These are phyloP conservation scores for Cucurbita ficifolia DNA, from an alignment of 306 rosid genomes.

Conservation along the genomic window DNA sequence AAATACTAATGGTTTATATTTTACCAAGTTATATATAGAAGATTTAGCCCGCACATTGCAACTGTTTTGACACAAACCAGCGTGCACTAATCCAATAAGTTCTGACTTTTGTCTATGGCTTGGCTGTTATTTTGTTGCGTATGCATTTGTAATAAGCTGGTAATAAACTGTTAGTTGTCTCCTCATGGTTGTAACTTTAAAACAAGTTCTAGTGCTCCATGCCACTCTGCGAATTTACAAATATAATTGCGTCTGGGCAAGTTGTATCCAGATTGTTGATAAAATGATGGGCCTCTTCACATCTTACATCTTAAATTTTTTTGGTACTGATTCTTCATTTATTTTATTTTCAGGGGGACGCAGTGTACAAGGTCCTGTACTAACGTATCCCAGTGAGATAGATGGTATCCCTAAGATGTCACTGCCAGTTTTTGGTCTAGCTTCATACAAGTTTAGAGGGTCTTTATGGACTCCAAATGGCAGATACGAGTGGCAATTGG, in stretches of 20 bases:
- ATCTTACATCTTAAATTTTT: background rate
- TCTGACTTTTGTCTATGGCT: background rate
- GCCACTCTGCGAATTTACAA: background rate
- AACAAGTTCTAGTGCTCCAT: background rate
- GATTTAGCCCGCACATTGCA: background rate
- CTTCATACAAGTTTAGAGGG: conserved; percentile 83
- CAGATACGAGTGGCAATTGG: conserved; percentile 42
- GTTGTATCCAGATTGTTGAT: background rate
- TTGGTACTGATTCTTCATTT: background rate
- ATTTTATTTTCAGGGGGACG: conserved; percentile 34
- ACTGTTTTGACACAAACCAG: background rate
- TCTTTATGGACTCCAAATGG: conserved; percentile 73
- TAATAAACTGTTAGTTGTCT: background rate
- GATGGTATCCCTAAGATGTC: conserved; percentile 35
- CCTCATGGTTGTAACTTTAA: background rate
- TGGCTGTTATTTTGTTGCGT: background rate
- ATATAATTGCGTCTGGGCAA: background rate
- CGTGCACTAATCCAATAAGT: background rate
- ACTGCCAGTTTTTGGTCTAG: conserved; percentile 72
- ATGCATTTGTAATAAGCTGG: background rate
- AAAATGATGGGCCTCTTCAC: background rate
- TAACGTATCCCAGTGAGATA: conserved; percentile 21
- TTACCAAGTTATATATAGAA: background rate
- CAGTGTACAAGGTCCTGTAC: conserved; percentile 20
- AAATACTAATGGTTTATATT: background rate